These are phyloP conservation scores for Kodamaea sp. DNA, from an alignment of 1,139 yeast species.

Conservation along the genomic window DNA sequence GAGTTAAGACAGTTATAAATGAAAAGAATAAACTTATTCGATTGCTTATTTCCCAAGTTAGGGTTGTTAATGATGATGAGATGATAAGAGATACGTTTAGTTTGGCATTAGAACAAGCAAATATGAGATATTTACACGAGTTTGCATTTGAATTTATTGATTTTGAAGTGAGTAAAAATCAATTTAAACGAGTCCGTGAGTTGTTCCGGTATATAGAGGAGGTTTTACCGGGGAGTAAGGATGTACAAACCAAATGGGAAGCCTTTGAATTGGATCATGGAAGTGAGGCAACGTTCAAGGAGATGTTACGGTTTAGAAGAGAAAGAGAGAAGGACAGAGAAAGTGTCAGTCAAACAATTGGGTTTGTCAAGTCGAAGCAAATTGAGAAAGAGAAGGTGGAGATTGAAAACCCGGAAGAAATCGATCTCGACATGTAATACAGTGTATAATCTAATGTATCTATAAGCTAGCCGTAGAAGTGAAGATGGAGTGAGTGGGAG, in stretches of 20 bases:
- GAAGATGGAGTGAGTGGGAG: too few species aligned
- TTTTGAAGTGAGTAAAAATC: constrained; percentile 47
- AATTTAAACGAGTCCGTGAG: constrained; percentile 58
- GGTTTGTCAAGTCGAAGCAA: constrained; percentile 49
- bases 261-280: constrained; percentile 71
- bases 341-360: constrained; percentile 22
- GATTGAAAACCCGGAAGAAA: constrained; percentile 59
- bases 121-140: constrained; percentile 26
- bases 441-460: too few species aligned
- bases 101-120: constrained; percentile 20
- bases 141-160: constrained; percentile 39
- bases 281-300: constrained; percentile 65
- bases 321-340: constrained; percentile 12
- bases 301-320: constrained; percentile 66
- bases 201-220: constrained; percentile 41
- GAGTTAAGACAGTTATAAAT: too few species aligned
- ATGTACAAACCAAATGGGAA: constrained; percentile 66
- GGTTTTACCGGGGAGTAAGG: constrained; percentile 17
- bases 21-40: too few species aligned
- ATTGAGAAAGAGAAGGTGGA: constrained; percentile 10
- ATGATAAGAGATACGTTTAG: constrained; percentile 18
- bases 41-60: not conserved
- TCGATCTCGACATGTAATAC: constrained; percentile 52
- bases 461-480: too few species aligned
- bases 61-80: constrained; percentile 6